These are phyloP conservation scores for Rhizopogon salebrosus DNA, from an alignment of 768 basidiomycete genomes.

Conservation along the genomic window DNA sequence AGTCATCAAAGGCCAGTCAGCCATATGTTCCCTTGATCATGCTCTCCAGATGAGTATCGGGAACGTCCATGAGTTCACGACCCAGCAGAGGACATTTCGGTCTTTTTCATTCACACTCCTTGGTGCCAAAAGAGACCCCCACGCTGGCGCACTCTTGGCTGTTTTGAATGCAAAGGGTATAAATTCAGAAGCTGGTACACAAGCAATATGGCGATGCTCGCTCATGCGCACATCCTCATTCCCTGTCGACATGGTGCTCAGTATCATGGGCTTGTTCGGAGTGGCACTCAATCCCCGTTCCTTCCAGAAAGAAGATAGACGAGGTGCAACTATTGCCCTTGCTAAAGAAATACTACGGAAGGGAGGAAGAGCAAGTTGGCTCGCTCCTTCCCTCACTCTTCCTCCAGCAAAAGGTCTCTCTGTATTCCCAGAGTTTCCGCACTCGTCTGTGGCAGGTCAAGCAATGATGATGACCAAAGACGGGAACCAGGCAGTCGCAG, in stretches of 20 bases:
- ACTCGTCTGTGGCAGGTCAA: background rate
- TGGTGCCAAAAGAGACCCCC: background rate
- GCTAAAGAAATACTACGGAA: background rate
- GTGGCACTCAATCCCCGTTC: background rate
- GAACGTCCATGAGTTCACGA: background rate
- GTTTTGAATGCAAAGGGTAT: background rate
- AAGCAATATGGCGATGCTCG: conserved; percentile 1
- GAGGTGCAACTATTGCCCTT: conserved; percentile 1
- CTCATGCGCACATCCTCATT: conserved; percentile 4
- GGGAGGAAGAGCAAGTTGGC: background rate
- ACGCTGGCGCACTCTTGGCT: background rate
- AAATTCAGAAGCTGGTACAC: background rate
- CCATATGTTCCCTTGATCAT: background rate
- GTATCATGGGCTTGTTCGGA: conserved; percentile 3
- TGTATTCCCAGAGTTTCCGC: background rate
- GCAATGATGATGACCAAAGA: background rate
- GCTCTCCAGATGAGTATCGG: background rate
- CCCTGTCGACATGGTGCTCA: background rate
- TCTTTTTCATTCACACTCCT: background rate
- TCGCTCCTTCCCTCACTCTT: background rate
- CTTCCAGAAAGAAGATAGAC: background rate
- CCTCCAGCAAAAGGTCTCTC: background rate
- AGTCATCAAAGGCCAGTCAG: background rate
- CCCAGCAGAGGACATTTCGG: background rate
- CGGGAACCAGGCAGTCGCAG: background rate